These are phyloP conservation scores for Trypanosoma cruzi DNA, from an alignment of 208 protist genomes.

Conservation along the genomic window DNA sequence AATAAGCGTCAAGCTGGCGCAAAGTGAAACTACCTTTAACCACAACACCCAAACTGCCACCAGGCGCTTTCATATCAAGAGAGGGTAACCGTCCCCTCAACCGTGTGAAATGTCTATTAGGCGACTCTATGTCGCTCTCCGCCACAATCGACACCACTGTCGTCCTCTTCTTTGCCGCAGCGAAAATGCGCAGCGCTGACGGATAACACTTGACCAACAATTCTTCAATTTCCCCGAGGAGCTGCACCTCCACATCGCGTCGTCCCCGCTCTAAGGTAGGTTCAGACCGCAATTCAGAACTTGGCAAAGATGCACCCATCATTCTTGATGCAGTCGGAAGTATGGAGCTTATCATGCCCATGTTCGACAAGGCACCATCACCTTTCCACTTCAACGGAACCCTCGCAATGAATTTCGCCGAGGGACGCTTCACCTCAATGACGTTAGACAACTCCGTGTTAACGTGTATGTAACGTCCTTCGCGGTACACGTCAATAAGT, in stretches of 20 bases:
- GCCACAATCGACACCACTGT: background rate
- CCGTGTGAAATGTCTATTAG: background rate
- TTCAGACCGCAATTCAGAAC: background rate
- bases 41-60: background rate
- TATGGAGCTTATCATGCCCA: background rate
- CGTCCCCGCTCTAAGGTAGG: background rate
- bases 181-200: conserved; percentile 17
- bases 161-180: background rate
- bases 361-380: background rate
- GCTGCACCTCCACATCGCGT: conserved; percentile 47
- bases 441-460: conserved; percentile 31
- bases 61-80: background rate
- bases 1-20: conserved; percentile 52
- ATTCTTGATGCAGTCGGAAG: background rate
- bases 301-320: background rate
- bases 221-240: conserved; percentile 58
- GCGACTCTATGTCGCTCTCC: background rate
- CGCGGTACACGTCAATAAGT: conserved; percentile 50
- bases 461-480: conserved; percentile 47
- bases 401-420: conserved; percentile 60
- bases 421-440: conserved; percentile 44
- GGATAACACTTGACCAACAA: conserved; percentile 45
- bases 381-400: conserved; percentile 29
- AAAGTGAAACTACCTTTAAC: conserved; percentile 81
- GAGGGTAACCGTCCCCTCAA: background rate